These are phyloP conservation scores for Intubia oerlemansii DNA, from an alignment of 2,329 filamentous ascomycete genomes.

Conservation along the genomic window DNA sequence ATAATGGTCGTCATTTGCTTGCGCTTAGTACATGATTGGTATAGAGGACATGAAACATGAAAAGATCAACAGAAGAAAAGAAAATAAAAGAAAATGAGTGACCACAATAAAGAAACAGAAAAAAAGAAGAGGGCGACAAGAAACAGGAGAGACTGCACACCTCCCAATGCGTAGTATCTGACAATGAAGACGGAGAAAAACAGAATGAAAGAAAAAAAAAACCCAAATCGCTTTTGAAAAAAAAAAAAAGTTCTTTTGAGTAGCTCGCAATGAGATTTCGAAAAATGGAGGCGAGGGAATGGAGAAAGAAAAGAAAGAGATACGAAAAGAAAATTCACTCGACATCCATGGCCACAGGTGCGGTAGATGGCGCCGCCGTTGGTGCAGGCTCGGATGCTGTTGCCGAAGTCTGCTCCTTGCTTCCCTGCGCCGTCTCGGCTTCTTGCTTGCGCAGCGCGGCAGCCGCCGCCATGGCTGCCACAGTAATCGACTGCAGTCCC, in stretches of 20 bases:
- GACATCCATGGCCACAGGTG: slow-evolving; percentile 5
- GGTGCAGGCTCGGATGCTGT: neutral
- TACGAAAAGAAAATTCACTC: slow-evolving; percentile 2
- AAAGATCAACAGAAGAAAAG: too few species aligned
- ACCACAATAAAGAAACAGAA: neutral
- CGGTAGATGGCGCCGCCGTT: neutral
- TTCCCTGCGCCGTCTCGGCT: too few species aligned
- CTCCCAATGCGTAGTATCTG: too few species aligned
- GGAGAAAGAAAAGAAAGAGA: neutral
- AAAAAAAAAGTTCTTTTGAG: neutral
- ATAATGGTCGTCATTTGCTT: slow-evolving; percentile 6
- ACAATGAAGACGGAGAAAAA: slow-evolving; percentile 1
- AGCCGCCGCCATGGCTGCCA: slow-evolving; percentile 1
- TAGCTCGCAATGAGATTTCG: neutral
- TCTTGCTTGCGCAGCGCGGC: neutral
- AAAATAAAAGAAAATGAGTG: too few species aligned
- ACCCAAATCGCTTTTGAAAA: neutral
- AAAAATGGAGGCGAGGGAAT: neutral
- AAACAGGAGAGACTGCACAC: too few species aligned
- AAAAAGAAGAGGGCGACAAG: neutral
- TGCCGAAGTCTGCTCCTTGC: neutral
- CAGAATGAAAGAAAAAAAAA: neutral
- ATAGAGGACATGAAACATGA: too few species aligned
- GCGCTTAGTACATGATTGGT: slow-evolving; percentile 1
- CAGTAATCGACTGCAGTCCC: slow-evolving; percentile 2